These are phyloP conservation scores for Pseudopyricularia javanii DNA, from an alignment of 2,329 filamentous ascomycete species.

Conservation along the genomic window DNA sequence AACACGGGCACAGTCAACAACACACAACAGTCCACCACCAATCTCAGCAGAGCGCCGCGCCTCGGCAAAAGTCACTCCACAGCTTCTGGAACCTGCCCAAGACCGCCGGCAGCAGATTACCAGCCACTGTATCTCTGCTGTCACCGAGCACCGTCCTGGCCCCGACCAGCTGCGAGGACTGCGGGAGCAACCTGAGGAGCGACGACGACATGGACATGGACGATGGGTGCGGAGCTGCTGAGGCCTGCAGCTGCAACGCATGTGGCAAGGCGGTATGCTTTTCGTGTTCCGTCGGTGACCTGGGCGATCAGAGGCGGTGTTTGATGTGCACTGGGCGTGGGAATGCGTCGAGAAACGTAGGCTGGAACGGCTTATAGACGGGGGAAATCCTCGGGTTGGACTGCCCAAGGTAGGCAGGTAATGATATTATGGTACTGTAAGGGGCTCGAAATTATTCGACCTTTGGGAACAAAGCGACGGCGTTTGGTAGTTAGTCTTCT, in stretches of 20 bases:
- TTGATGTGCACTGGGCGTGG: constrained; percentile 32
- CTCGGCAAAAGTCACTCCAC: constrained; percentile 40
- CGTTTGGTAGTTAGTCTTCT: background rate
- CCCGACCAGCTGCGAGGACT: constrained; percentile 40
- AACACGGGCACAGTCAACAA: constrained; percentile 7
- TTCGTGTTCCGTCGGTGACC: constrained; percentile 45
- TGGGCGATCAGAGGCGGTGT: constrained; percentile 41
- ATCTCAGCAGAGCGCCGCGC: constrained; percentile 5
- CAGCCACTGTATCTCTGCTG: constrained; percentile 10
- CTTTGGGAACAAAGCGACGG: background rate
- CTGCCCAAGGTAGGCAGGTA: background rate
- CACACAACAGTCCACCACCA: constrained; percentile 1
- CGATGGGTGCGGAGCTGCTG: constrained; percentile 12
- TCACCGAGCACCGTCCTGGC: constrained; percentile 6
- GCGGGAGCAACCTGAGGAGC: constrained; percentile 18
- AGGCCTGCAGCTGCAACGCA: constrained; percentile 26
- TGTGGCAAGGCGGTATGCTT: constrained; percentile 47
- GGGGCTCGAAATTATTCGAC: background rate
- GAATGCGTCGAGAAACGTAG: background rate
- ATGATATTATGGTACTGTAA: background rate
- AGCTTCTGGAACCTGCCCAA: constrained; percentile 45
- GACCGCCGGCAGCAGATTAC: constrained; percentile 10
- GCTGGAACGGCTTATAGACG: background rate
- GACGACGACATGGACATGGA: constrained; percentile 27
- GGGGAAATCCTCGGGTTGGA: background rate